Base-by-base conservation (phyloP, 1,284 basidiomycete species). In the Ustilago shanxiensis region DNA sequence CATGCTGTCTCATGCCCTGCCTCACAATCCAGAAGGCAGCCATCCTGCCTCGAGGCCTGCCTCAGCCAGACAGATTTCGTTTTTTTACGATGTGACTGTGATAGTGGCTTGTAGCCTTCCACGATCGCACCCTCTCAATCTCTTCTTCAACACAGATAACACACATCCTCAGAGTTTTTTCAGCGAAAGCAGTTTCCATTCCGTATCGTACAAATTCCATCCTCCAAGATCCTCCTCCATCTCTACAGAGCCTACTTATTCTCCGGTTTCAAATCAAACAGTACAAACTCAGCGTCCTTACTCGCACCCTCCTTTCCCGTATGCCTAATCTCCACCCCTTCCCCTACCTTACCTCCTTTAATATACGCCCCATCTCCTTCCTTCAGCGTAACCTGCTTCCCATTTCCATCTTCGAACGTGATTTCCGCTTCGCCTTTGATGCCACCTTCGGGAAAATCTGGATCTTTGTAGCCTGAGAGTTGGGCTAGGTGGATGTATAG, bases 381-480 rank as follows among this genome's bases (percentile, higher is more conserved):
- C 22, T 66, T 87, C 2, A 89, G 83, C 45, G 88, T 88, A 29
- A 41, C 39, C 5, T 86, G 86, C 18, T 87, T 86, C 11, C 88
- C 86, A 8, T 87, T 87, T 2, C 88, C 88, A 31, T 88, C 83
- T 61, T 83, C 81, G 44, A 91, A 74, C 58, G 85, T 88, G 59
- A 92, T 83, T 47, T 85, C 85, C 0, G 89, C 90, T 59, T 77
- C 39, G 9, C 45, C 52, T 16, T 71, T 71, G 47, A 57, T 67
- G 9, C 76, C 79, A 35, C 72, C 63, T 0, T 89, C 87, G 22
- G 84, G 79, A 3, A 87, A 87, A 0, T 56, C 56, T 88, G 80
- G 69, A 44, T 74, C 75, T 33, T 70, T 75, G 61, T 77, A 82
- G 3, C 81, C 79, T 2, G 60, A 60, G 3, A 62, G 50, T 52